Evolutionary conservation across 305 asterid genomes (phyloP).

Genomic region (Nicotiana rustica): DNA sequence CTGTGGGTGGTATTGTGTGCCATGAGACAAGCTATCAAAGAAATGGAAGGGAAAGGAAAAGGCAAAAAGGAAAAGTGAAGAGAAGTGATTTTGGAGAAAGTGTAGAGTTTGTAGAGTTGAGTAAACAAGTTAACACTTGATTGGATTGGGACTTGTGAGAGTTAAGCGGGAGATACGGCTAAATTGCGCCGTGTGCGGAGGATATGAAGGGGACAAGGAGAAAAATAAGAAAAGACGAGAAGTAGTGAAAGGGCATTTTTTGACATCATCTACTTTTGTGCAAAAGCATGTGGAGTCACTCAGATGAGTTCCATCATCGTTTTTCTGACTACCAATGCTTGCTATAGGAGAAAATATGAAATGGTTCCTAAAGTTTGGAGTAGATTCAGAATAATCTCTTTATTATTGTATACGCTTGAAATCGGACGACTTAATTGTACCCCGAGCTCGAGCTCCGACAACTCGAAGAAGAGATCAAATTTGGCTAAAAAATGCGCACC

Average conservation of each 20-base stretch:
- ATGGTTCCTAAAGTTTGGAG: too few relatives aligned
- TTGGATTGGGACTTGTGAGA: constrained; percentile 24
- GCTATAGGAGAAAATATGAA: too few relatives aligned
- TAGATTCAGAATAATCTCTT: too few relatives aligned
- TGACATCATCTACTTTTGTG: neutral
- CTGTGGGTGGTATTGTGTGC: constrained; percentile 47
- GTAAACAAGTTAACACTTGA: neutral
- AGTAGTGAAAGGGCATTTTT: neutral
- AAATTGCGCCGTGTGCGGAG: neutral
- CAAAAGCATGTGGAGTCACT: constrained; percentile 19
- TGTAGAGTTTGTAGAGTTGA: too few relatives aligned
- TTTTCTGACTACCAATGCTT: too few relatives aligned
- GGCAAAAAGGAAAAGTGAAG: neutral
- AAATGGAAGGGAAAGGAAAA: neutral
- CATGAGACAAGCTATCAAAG: constrained; percentile 33
- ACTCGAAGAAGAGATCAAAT: too few relatives aligned
- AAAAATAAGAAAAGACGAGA: neutral
- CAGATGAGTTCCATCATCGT: neutral
- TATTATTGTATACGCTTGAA: too few relatives aligned
- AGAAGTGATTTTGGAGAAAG: neutral
- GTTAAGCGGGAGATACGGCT: neutral
- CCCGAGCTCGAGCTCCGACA: too few relatives aligned
- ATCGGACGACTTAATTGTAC: too few relatives aligned
- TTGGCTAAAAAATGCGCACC: too few relatives aligned
- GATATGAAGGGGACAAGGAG: neutral